Conservation (phyloP, 2,329 filamentous ascomycete genomes). For the Aspergillus vadensis region DNA sequence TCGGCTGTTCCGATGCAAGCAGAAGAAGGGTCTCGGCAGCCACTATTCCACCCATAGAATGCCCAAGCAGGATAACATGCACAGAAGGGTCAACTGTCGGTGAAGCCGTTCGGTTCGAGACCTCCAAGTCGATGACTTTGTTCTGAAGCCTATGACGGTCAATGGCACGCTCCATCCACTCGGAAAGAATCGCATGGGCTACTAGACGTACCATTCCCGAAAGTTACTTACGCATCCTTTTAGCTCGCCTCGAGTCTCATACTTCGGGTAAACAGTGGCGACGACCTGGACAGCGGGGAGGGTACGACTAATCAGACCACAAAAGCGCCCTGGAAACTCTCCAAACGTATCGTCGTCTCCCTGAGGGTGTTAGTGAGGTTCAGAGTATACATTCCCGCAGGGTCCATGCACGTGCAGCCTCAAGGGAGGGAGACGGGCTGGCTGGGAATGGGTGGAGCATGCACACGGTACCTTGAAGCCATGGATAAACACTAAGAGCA, state of each 20-base stretch:
- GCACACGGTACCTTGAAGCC: conserved; percentile 48
- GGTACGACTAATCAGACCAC: conserved; percentile 44
- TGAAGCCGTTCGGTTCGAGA: conserved; percentile 74
- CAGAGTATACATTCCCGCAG: not conserved
- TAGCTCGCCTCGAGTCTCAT: conserved; percentile 52
- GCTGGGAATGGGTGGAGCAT: not conserved
- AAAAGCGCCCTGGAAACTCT: conserved; percentile 48
- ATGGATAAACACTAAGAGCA: conserved; percentile 52
- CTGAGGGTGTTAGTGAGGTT: conserved; percentile 30
- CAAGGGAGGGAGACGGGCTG: not conserved
- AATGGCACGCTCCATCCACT: not conserved
- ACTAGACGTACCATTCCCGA: conserved; percentile 48
- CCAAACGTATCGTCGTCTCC: conserved; percentile 54
- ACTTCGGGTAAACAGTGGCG: conserved; percentile 51
- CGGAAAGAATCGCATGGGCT: not conserved
- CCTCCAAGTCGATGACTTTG: conserved; percentile 92
- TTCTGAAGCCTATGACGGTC: conserved; percentile 69
- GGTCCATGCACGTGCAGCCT: not conserved
- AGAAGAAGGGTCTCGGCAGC: conserved; percentile 83
- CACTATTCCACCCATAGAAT: conserved; percentile 93
- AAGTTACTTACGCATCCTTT: conserved; percentile 49
- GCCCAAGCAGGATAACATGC: conserved; percentile 77
- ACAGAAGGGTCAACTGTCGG: conserved; percentile 87
- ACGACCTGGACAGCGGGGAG: conserved; percentile 46
- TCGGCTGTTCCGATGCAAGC: conserved; percentile 67